phyloP scores from a whole-genome alignment of 345 rosid species.

The Brassica napus region Da-Ae NC_063446.1:2892001-2892500 shows the following conservation, averaged over 20 bases:
- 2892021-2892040: neutral
- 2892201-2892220: slow-evolving; percentile 97
- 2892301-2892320: neutral
- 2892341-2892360: neutral
- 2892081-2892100: neutral
- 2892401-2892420: slow-evolving; percentile 8
- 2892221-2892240: slow-evolving; percentile 93
- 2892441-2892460: neutral
- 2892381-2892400: slow-evolving; percentile 14
- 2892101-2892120: neutral
- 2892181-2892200: slow-evolving; percentile 96
- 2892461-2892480: slow-evolving; percentile 8
- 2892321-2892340: neutral
- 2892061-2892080: neutral
- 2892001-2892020: slow-evolving; percentile 1
- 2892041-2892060: neutral
- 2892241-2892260: slow-evolving; percentile 95
- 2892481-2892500: slow-evolving; percentile 87
- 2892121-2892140: neutral
- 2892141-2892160: slow-evolving; percentile 9
- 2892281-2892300: slow-evolving; percentile 12
- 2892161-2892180: slow-evolving; percentile 41
- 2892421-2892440: neutral
- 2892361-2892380: slow-evolving; percentile 1
- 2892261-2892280: slow-evolving; percentile 63